Base-by-base conservation (phyloP, 768 basidiomycete genomes). In the Suillus fuscotomentosus region DNA sequence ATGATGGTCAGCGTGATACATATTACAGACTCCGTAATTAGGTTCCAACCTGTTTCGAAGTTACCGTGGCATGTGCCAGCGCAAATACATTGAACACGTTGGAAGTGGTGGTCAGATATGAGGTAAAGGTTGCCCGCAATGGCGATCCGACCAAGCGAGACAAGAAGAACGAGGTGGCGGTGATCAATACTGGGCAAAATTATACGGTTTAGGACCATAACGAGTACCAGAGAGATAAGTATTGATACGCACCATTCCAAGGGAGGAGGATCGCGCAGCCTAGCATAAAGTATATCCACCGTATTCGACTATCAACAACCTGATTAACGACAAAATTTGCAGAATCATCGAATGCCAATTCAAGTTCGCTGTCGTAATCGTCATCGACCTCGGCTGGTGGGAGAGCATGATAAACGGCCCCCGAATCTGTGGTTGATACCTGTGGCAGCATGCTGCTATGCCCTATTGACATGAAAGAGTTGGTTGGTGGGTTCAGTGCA, bases 221-320 rank as follows among this genome's bases (percentile, higher is more conserved):
- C 22, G 14, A 39, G 42, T 4, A 17, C 5, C 3, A 24, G 13
- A 24, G 60, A 56, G 60, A n/a, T 57, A 20, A 53, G 60, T n/a
- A 36, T 34, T 36, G 45, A 11, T 15, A 69, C 83, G 71, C 73
- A 94, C 95, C 94, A 72, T 95, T 97, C 95, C 95, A 97, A 34
- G 92, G 89, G n/a, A 97, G 76, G 10, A 97, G 81, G 2, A 90
- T 84, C 14, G 92, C 90, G 63, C 89, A 89, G 3, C 95, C 94
- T n/a, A 95, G 75, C 27, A 90, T 74, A 68, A 92, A 91, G 69
- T 88, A 83, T 41, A 88, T 83, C 86, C 88, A 89, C 57, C 78
- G 74, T 69, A 88, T 82, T 55, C 77, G 80, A 50, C 75, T 57
- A 66, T 86, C 81, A 8, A 80, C 72, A 10, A 62, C 43, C 20